Evolutionary conservation across 164 flowering plant genomes (phyloP), one percentile per base, ranked within the genome.

Genomic region (Aristolochia contorta): DNA sequence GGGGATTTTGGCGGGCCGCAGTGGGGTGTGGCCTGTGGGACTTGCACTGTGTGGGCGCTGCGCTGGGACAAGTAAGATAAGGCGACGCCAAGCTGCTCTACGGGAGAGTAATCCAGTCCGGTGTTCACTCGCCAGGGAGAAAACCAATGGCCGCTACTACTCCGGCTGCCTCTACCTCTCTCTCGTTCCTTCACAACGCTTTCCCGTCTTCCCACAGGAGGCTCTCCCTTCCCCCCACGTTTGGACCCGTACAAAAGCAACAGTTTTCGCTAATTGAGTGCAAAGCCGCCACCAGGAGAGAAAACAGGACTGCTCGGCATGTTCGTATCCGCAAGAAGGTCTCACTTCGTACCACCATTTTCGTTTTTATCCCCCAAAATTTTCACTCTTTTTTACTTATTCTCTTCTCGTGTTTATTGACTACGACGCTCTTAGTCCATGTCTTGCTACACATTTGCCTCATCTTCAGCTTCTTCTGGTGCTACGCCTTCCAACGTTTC

Each of bases 251-350:
- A 37, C 19, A 25, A 32, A 60, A 10, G 9, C 60, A 18, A 10
- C 58, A 61, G 2, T 43, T 25, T 3, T 50, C 62, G 2, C 21
- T 10, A 33, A 66, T 84, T 47, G 76, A 76, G 65, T 85, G 89
- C 51, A 80, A 79, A 52, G 25, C 81, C 47, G 57, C 54, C 53
- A 86, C 89, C 57, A 70, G 87, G 58, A 62, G 72, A 45, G 82
- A 83, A 48, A 80, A 89, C 69, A 66, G 97, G 41, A 71, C 69
- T 43, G 94, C 97, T 43, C 86, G 90, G 23, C 97, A 89, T 67
- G 12, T 47, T 61, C 94, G 97, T 45, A 70, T 87, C 57, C 69
- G 97, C 51, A 90, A 87, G 90, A 90, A 85, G 97, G 93, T 85
- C 25, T 10, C 19, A 12, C 14, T 43, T 16, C 12, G 1, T 49